Evolutionary conservation across 2,329 filamentous ascomycete genomes (phyloP).

Genomic region (Truncatella angustata): DNA sequence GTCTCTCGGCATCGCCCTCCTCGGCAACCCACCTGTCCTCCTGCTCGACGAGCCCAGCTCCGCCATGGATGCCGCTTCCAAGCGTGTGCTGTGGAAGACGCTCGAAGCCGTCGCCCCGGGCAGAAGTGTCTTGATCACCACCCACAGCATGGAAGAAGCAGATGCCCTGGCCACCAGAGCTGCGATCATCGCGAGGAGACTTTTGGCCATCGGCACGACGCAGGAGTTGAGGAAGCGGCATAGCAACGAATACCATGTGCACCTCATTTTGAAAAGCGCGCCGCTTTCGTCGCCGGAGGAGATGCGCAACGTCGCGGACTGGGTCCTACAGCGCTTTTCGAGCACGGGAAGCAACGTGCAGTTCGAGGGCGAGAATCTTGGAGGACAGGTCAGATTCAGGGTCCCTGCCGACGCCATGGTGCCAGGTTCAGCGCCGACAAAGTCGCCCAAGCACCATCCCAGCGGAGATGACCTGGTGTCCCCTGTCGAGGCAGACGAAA

Average conservation of each 20-base stretch:
- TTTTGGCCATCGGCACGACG: slow-evolving; percentile 24
- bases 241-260: slow-evolving; percentile 26
- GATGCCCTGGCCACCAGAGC: slow-evolving; percentile 69
- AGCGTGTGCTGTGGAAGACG: slow-evolving; percentile 76
- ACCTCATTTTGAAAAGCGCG: slow-evolving; percentile 22
- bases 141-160: slow-evolving; percentile 80
- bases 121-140: slow-evolving; percentile 69
- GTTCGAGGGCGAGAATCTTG: slow-evolving; percentile 57
- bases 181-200: slow-evolving; percentile 46
- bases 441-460: neutral
- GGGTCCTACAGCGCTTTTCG: slow-evolving; percentile 51
- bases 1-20: slow-evolving; percentile 69
- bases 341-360: slow-evolving; percentile 39
- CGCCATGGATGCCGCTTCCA: slow-evolving; percentile 67
- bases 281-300: slow-evolving; percentile 18
- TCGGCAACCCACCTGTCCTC: slow-evolving; percentile 71
- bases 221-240: slow-evolving; percentile 22
- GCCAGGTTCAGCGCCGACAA: neutral
- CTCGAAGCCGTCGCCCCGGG: slow-evolving; percentile 64
- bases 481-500: slow-evolving; percentile 10
- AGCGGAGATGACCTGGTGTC: slow-evolving; percentile 2
- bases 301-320: slow-evolving; percentile 30
- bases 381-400: slow-evolving; percentile 65
- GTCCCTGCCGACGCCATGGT: slow-evolving; percentile 42
- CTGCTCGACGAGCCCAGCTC: slow-evolving; percentile 77